Percentiles rank a stretch among this genome's conserved stretches.
These are phyloP conservation scores for Epichloe bromicola DNA, from an alignment of 2,329 filamentous ascomycete species.

Conservation along the genomic window DNA sequence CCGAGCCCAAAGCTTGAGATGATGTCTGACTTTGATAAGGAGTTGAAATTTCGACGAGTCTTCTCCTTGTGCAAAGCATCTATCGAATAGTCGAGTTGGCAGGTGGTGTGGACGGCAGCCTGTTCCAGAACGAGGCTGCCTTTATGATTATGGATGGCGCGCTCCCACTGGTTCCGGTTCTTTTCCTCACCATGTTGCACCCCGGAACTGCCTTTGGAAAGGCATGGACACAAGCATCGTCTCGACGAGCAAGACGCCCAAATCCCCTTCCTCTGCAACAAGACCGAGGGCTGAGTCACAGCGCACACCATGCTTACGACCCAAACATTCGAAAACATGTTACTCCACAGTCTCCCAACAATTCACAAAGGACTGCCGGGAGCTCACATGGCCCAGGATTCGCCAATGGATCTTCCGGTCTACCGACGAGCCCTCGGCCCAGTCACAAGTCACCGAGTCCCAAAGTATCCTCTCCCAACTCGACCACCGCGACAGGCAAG, in stretches of 20 bases:
- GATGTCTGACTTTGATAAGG: slow-evolving; percentile 13
- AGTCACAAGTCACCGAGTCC: slow-evolving; percentile 11
- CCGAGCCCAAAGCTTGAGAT: no score
- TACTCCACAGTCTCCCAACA: slow-evolving; percentile 13
- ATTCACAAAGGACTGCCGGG: slow-evolving; percentile 4
- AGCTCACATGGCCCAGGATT: slow-evolving; percentile 12
- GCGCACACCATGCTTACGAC: slow-evolving; percentile 20
- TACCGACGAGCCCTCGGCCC: slow-evolving; percentile 17
- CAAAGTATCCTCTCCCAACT: slow-evolving; percentile 8
- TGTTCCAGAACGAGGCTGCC: slow-evolving; percentile 26
- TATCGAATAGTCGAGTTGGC: slow-evolving; percentile 28
- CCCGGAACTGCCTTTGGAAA: slow-evolving; percentile 26
- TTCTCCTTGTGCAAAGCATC: slow-evolving; percentile 28
- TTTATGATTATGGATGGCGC: slow-evolving; percentile 28
- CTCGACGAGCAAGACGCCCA: slow-evolving; percentile 12
- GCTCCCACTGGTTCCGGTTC: slow-evolving; percentile 24
- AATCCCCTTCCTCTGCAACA: slow-evolving; percentile 10
- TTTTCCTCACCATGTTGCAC: slow-evolving; percentile 23
- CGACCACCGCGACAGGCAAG: slow-evolving; percentile 3
- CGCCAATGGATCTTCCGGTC: slow-evolving; percentile 15
- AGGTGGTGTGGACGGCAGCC: slow-evolving; percentile 18
- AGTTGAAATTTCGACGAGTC: slow-evolving; percentile 21
- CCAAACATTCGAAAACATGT: slow-evolving; percentile 20
- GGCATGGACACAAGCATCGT: slow-evolving; percentile 28
- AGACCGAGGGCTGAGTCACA: slow-evolving; percentile 7